A percentile compares a stretch with the other conserved stretches of the same genome.
phyloP scores from a whole-genome alignment of 2,329 filamentous ascomycete genomes.

The Epicoccum nigrum region DNA sequence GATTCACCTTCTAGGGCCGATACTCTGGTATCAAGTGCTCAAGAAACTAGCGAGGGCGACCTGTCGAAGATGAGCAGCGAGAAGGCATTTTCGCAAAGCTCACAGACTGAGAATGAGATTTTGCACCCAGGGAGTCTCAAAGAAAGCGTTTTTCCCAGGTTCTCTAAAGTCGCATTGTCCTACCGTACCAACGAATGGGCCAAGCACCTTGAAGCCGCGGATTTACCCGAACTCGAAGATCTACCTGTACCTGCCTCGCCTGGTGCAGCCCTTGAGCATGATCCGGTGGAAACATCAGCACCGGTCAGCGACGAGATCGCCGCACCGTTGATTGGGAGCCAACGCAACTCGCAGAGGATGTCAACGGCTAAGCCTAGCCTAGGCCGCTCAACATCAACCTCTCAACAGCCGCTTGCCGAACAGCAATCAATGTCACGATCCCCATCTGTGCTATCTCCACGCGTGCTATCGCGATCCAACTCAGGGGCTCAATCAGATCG shows the following conservation, averaged over 20 bases:
- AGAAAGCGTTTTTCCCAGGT: constrained; percentile 66
- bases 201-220: constrained; percentile 81
- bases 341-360: constrained; percentile 31
- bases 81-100: constrained; percentile 26
- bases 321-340: constrained; percentile 25
- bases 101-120: constrained; percentile 34
- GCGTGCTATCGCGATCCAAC: constrained; percentile 28
- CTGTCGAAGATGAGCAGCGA: constrained; percentile 53
- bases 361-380: constrained; percentile 30
- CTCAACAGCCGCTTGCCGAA: constrained; percentile 27
- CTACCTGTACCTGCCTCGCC: constrained; percentile 57
- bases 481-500: constrained; percentile 23
- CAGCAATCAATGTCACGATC: constrained; percentile 24
- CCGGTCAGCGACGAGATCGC: constrained; percentile 52
- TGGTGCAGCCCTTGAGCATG: constrained; percentile 48
- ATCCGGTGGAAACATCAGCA: constrained; percentile 59
- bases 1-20: constrained; percentile 30
- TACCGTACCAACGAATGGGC: constrained; percentile 97
- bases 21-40: constrained; percentile 23
- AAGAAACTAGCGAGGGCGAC: constrained; percentile 24
- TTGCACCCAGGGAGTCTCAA: constrained; percentile 53
- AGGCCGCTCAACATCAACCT: constrained; percentile 31
- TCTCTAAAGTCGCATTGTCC: constrained; percentile 78
- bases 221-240: constrained; percentile 70
- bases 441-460: constrained; percentile 23